Evolutionary conservation across 164 flowering plant species (phyloP).

Genomic region (Cinnamomum chago): DNA sequence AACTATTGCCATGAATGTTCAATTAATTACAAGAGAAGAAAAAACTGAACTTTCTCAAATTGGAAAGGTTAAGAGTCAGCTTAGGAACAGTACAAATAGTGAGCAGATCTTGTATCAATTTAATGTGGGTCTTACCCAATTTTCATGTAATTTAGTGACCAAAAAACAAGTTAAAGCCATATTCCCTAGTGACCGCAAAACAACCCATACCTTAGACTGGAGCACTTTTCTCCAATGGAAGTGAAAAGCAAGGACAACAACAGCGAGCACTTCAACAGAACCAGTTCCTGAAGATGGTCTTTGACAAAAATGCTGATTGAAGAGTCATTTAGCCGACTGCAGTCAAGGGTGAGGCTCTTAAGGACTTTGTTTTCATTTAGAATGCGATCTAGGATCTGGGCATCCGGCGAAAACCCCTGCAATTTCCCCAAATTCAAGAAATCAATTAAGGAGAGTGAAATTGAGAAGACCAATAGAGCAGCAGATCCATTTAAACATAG

Average conservation of each 20-base stretch:
- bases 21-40: not conserved
- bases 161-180: not conserved
- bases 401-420: conserved; percentile 35
- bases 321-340: conserved; percentile 33
- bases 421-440: not conserved
- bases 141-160: not conserved
- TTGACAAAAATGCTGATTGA: conserved; percentile 17
- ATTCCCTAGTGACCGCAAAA: not conserved
- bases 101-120: no score
- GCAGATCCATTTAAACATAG: not conserved
- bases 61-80: no score
- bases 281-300: conserved; percentile 27
- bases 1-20: not conserved
- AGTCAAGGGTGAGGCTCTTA: conserved; percentile 33
- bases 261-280: conserved; percentile 28
- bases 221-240: conserved; percentile 29
- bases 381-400: conserved; percentile 14
- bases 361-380: conserved; percentile 21
- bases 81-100: no score
- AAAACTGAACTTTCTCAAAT: not conserved
- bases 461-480: not conserved
- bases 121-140: no score
- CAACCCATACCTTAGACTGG: conserved; percentile 30
- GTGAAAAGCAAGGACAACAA: conserved; percentile 21
- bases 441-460: not conserved